Evolutionary conservation across 2,329 filamentous ascomycete species (phyloP).

Genomic region (Ophiobolus disseminans): DNA sequence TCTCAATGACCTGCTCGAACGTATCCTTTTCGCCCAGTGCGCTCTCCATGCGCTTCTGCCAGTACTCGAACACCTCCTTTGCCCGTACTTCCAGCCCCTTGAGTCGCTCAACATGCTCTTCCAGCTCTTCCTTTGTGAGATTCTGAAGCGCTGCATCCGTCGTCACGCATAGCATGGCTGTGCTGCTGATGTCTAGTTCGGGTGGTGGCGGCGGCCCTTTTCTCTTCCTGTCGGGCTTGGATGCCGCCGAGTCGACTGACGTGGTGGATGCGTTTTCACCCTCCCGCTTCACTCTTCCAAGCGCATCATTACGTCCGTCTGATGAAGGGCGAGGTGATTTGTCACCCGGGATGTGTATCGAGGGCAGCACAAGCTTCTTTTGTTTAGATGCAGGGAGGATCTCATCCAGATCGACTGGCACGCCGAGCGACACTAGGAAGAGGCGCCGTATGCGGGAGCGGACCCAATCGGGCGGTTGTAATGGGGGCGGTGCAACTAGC

Average conservation of each 20-base stretch:
- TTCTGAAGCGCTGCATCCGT: constrained; percentile 83
- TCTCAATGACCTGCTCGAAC: constrained; percentile 96
- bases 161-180: constrained; percentile 78
- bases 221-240: constrained; percentile 52
- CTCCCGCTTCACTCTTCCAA: constrained; percentile 48
- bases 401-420: constrained; percentile 95
- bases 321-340: constrained; percentile 48
- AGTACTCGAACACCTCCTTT: constrained; percentile 82
- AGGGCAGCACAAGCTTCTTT: constrained; percentile 94
- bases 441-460: constrained; percentile 92
- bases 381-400: constrained; percentile 97
- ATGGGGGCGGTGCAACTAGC: constrained; percentile 88
- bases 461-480: constrained; percentile 97
- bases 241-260: constrained; percentile 47
- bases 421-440: constrained; percentile 93
- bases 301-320: constrained; percentile 47
- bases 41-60: constrained; percentile 84
- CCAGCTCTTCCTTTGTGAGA: constrained; percentile 79
- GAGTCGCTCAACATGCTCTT: constrained; percentile 72
- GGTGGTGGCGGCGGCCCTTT: constrained; percentile 72
- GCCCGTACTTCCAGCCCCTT: constrained; percentile 74
- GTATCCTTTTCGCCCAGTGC: constrained; percentile 90
- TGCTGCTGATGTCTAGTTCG: constrained; percentile 78
- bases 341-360: constrained; percentile 60
- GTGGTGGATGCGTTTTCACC: constrained; percentile 46